Base-by-base conservation (phyloP, 148 eudicot species). In the Spergularia marina region DNA sequence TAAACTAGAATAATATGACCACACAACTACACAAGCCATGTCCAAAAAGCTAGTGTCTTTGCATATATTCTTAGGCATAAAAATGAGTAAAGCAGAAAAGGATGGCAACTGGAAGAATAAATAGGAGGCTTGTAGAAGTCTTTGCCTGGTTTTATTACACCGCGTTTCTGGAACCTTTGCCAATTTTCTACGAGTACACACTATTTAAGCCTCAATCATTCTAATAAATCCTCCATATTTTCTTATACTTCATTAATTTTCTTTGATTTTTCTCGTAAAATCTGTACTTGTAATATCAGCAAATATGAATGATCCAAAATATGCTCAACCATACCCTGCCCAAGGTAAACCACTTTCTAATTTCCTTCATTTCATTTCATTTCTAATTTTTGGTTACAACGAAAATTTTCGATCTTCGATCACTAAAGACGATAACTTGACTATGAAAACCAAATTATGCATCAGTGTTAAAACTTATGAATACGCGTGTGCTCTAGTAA, bases 281-380 rank as follows among this genome's bases (percentile, higher is more conserved):
- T 7, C 6, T 44, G 49, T 52, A 9, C 4, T n/a, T 12, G 6
- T 12, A 20, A 41, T 12, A 10, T 13, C 6, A 58, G 39, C 12
- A 66, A 71, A 41, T 39, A 82, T 82, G 84, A 74, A 20, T 51
- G 84, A 78, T 23, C 84, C 82, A 13, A 82, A 82, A 65, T 82
- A 82, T 59, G 82, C 70, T 21, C 76, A 78, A 52, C 82, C 84
- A 6, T 82, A 82, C 67, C 79, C 84, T 74, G 71, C 82, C 10
- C 82, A 80, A 80, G 82, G 79, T 70, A 70, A 18, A 18, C 17
- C 51, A 25, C 44, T 20, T 12, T 20, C 34, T 13, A 7, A 10
- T 16, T 61, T 62, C 6, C 16, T 53, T 61, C 34, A 4, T 16
- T 34, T 36, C 6, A 21, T 59, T 47, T 2, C 36, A 30, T 30